These are phyloP conservation scores for Rhexocercosporidium sp. DNA, from an alignment of 2,329 filamentous ascomycete species.

Conservation along the genomic window DNA sequence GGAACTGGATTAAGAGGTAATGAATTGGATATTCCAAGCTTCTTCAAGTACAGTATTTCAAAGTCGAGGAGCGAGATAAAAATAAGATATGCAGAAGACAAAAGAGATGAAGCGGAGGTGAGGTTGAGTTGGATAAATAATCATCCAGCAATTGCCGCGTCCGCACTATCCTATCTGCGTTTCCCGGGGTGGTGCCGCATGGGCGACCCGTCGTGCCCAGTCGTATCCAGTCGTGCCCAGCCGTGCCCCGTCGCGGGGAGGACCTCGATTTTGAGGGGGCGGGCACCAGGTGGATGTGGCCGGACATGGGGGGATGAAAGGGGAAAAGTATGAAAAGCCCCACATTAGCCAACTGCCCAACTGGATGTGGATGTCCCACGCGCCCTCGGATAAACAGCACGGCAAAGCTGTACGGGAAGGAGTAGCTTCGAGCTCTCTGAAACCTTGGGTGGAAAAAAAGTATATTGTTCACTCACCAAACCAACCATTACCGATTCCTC, in stretches of 20 bases:
- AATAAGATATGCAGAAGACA: neutral
- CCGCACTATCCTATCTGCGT: no score
- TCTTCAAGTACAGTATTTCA: neutral
- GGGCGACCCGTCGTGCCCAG: no score
- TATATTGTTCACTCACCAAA: neutral
- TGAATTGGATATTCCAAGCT: neutral
- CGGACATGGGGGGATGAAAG: no score
- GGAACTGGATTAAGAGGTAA: neutral
- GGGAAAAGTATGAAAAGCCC: no score
- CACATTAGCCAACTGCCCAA: no score
- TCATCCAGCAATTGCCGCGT: constrained; percentile 6
- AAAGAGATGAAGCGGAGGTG: neutral
- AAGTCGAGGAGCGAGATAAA: neutral
- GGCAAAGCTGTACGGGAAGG: no score
- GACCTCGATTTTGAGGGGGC: no score
- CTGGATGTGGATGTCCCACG: constrained; percentile 2
- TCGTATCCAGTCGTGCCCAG: no score
- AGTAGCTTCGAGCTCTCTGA: neutral
- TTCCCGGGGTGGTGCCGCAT: no score
- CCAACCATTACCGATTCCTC: constrained; percentile 10
- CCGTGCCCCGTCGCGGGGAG: no score
- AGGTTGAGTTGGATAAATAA: constrained; percentile 8
- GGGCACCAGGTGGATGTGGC: neutral
- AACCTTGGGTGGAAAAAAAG: neutral
- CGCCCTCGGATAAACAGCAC: neutral